Evolutionary conservation across 1,284 basidiomycete genomes (phyloP), one percentile per base, ranked within the genome.

Genomic region (Ganoderma leucocontextum): DNA sequence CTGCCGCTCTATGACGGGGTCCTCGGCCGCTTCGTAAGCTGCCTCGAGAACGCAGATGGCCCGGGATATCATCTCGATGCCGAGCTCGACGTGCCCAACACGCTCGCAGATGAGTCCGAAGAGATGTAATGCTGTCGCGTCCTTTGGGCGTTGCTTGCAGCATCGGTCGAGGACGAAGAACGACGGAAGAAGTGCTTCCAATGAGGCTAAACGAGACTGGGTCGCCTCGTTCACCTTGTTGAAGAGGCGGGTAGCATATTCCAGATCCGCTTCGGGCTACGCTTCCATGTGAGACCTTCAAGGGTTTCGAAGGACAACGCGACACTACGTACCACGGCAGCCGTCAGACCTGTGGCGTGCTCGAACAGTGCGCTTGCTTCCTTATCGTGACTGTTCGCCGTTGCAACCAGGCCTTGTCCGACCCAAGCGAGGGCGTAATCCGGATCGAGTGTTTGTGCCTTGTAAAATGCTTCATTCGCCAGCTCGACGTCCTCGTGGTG

Each of bases 391-490:
- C 88, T 89, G 67, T 92, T 90, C 53, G 82, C 79, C 17, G 86
- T 86, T 19, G 96, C 95, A 25, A 98, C 85, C 52, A 98, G 80
- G 6, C 92, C 96, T 78, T 97, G 96, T 0, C 97, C 98, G 17
- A 98, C 86, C 98, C 98, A 99, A n/a, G 96, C 91, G 36, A 91
- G 79, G 0, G 93, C 87, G 80, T 91, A 93, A 75, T 99, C 97
- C 2, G 98, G 95, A 81, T 99, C 96, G 25, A 97, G 84, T 13
- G 92, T 92, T 78, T 99, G 97, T 17, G 97, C 95, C 71, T 91
- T 91, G 74, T 92, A 87, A 75, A 99, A 90, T 1, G 94, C 91
- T 77, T 97, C 91, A 72, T 94, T 94, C 0, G 97, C 96, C 39
- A 99, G 83, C 67, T 95, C 93, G 0, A 86, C 75, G 78, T 99